phyloP scores from a whole-genome alignment of 805 yeast species.

The Starmerella davenportii region DNA sequence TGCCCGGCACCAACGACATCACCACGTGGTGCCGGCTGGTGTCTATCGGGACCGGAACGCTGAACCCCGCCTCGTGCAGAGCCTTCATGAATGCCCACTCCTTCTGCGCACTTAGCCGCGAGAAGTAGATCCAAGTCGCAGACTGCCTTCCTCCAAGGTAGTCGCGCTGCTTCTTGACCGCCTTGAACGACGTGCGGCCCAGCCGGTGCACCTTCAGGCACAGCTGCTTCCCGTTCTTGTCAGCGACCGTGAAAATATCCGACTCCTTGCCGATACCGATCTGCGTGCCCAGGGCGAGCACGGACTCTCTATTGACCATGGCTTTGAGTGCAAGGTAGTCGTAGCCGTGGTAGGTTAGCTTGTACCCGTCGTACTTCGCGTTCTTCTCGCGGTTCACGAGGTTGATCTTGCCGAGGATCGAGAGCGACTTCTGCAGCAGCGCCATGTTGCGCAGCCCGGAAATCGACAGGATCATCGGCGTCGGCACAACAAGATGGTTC shows the following conservation, averaged over 20 bases:
- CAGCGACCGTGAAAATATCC: conserved; percentile 73
- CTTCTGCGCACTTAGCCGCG: conserved; percentile 77
- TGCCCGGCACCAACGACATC: conserved; percentile 84
- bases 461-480: conserved; percentile 58
- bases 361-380: conserved; percentile 88
- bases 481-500: conserved; percentile 90
- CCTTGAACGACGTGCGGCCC: conserved; percentile 83
- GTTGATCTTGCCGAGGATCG: conserved; percentile 73
- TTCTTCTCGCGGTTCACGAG: conserved; percentile 64
- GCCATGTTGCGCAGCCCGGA: conserved; percentile 62
- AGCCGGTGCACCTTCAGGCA: conserved; percentile 82
- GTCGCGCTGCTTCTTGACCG: conserved; percentile 87
- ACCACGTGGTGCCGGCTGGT: conserved; percentile 78
- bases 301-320: conserved; percentile 52
- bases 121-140: conserved; percentile 83
- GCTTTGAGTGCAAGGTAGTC: conserved; percentile 83
- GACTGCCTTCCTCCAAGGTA: conserved; percentile 55
- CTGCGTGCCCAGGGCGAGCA: conserved; percentile 65
- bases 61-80: conserved; percentile 54
- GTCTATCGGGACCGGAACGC: conserved; percentile 79
- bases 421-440: conserved; percentile 58
- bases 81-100: conserved; percentile 79
- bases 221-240: conserved; percentile 41
- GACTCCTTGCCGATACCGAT: conserved; percentile 98
- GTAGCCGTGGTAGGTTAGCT: conserved; percentile 73